Percentiles rank a stretch among this genome's conserved stretches.
Conservation (phyloP, 192 early-diverging fungal species). For the Linnemannia exigua region DNA sequence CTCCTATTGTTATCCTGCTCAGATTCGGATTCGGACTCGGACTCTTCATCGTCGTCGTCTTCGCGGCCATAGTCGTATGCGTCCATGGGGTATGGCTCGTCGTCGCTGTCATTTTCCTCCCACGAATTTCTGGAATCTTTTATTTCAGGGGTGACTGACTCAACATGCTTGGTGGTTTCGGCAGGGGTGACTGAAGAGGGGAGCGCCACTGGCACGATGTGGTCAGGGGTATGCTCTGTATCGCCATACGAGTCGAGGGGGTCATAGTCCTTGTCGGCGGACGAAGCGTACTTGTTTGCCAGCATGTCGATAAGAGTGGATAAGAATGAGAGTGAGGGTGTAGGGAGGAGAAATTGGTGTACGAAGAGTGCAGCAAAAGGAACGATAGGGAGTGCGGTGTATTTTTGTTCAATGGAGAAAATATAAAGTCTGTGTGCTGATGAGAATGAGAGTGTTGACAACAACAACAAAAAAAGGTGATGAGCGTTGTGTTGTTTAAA, state of each 20-base stretch:
- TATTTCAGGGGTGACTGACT: conserved; percentile 12
- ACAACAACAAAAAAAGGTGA: not conserved
- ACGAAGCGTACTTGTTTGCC: conserved; percentile 36
- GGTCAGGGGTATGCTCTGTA: conserved; percentile 16
- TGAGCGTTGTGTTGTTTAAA: not conserved
- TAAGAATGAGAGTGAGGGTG: too few species aligned
- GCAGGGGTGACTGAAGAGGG: not conserved
- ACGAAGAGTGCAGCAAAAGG: not conserved
- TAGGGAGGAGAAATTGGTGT: not conserved
- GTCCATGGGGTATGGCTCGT: conserved; percentile 37
- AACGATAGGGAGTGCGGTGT: not conserved
- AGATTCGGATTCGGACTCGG: conserved; percentile 16
- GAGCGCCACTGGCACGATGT: not conserved
- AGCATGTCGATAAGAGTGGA: conserved; percentile 4
- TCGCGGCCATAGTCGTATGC: conserved; percentile 22
- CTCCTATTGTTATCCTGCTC: not conserved
- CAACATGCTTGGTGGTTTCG: conserved; percentile 9
- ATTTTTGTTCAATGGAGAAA: not conserved
- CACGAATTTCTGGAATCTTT: conserved; percentile 31
- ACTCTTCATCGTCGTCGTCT: conserved; percentile 18
- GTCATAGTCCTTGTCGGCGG: conserved; percentile 24
- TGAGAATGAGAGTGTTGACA: not conserved
- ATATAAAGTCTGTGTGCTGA: not conserved
- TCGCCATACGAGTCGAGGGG: conserved; percentile 27
- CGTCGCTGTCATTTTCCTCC: conserved; percentile 48